Evolutionary conservation across 176 grass and related monocot genomes (phyloP), one percentile per base, ranked within the genome.

Genomic region (Dactylis glomerata): DNA sequence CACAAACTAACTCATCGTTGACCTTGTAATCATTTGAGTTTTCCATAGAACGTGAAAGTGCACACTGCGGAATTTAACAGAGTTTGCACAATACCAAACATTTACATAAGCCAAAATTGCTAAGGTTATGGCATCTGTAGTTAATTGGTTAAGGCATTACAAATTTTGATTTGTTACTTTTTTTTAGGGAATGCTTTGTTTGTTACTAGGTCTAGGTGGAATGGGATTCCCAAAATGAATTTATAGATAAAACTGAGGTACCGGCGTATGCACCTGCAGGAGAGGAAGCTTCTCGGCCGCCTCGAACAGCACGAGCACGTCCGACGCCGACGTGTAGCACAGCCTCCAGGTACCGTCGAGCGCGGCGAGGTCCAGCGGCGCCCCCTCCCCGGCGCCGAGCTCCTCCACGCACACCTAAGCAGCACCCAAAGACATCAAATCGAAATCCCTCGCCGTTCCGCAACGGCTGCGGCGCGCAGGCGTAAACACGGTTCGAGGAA

Each of bases 311-410:
- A 93, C 56, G 28, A 93, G 83, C 74, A 98, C 96, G 79, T 95
- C 96, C 33, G 92, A 88, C 3, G 93, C 93, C 24, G 96, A 93
- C 3, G 93, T 98, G 85, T 95, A 98, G 68, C 94, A 92, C 58
- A 98, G 76, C 87, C 96, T 88, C 96, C 96, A 98, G 2, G 93
- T 95, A n/a, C 93, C 91, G 54, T 98, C 93, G 68, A 98, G 89
- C 55, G 62, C 83, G 2, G 86, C 64, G 19, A 98, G 92, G 77
- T 95, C 91, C 36, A 98, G 66, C 63, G 85, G 78, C 17, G 27
- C 80, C 10, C 89, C 89, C 10, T 86, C 85, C 17, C 87, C 85
- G 10, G 90, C 87, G 70, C 81, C 89, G 40, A 92, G 91, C 81
- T 92, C 80, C 83, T 98, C 96, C 76, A 98, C 87, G 74, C 52